Evolutionary conservation across 208 protist species (phyloP), one percentile per base, ranked within the genome.

Genomic region (Strigomonas oncopelti): DNA sequence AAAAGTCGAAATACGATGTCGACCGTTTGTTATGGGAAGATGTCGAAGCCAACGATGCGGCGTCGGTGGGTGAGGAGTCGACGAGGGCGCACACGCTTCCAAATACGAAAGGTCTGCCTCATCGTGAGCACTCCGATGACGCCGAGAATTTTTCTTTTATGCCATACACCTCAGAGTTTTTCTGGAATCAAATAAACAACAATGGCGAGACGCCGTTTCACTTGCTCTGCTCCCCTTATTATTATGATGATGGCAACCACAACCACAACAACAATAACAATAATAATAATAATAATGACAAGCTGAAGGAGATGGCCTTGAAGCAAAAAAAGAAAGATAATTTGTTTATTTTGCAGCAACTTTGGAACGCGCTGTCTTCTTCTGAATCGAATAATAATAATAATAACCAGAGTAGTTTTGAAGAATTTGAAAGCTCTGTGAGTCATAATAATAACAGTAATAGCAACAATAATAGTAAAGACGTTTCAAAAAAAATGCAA

Each of bases 391-490:
- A 38, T 38, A 38, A 38, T 38, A 38, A 38, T 38, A 38, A 38
- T 38, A 38, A 38, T 13, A 25, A 25, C 4, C n/a, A 27, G 4
- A 25, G 31, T 4, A 25, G 25, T 16, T 29, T 18, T 61, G 14
- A 59, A 8, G 27, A 16, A 22, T 14, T 22, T 61, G 56, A 25
- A 7, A 34, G 31, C 34, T 20, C 4, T 61, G 34, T 29, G 8
- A 14, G 31, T 34, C 31, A 18, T 61, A 16, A 20, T n/a, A 45
- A 28, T 25, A 5, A 65, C 22, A 52, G 54, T 54, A 36, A 65
- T 36, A 55, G 54, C 36, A 65, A 36, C 25, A 65, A 65, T 8
- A 65, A 65, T 38, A 65, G 54, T 36, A 65, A 51, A n/a, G n/a
- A n/a, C n/a, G n/a, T n/a, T n/a, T n/a, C n/a, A n/a, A n/a, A n/a